Evolutionary conservation across 306 rosid species (phyloP).

Genomic region (Pyrus bretschneideri): DNA sequence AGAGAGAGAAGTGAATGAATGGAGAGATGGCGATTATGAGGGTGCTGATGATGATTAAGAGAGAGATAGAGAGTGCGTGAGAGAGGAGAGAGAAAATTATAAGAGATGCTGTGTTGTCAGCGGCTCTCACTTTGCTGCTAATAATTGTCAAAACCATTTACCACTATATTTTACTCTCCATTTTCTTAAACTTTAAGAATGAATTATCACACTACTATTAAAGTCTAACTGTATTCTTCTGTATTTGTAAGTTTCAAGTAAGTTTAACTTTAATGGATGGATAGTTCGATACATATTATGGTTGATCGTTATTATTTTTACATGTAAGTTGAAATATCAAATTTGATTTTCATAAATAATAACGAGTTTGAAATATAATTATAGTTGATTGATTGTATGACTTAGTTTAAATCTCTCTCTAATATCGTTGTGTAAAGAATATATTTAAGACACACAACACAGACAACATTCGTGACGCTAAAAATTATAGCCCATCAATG

Average conservation of each 20-base stretch:
- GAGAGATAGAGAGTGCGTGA: constrained; percentile 12
- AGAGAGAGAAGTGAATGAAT: constrained; percentile 19
- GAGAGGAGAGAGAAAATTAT: constrained; percentile 19
- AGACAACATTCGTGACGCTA: background rate
- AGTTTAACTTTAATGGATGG: too few relatives aligned
- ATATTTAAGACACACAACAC: background rate
- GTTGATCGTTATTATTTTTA: too few relatives aligned
- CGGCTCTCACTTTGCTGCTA: constrained; percentile 41
- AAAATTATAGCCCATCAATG: too few relatives aligned
- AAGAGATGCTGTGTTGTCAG: constrained; percentile 36
- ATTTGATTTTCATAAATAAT: too few relatives aligned
- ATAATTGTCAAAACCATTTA: constrained; percentile 26
- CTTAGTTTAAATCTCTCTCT: background rate
- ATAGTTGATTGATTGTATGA: too few relatives aligned
- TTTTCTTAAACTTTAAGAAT: background rate
- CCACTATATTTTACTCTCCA: background rate
- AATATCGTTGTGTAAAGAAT: too few relatives aligned
- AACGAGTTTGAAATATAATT: too few relatives aligned
- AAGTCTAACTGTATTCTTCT: too few relatives aligned
- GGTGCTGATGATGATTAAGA: constrained; percentile 37
- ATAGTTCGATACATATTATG: background rate
- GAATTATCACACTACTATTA: too few relatives aligned
- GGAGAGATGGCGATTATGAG: constrained; percentile 30
- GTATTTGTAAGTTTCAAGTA: too few relatives aligned
- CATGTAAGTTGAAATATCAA: too few relatives aligned